Conservation (phyloP, 2,329 filamentous ascomycete genomes). For the Aspergillus sp. region DNA sequence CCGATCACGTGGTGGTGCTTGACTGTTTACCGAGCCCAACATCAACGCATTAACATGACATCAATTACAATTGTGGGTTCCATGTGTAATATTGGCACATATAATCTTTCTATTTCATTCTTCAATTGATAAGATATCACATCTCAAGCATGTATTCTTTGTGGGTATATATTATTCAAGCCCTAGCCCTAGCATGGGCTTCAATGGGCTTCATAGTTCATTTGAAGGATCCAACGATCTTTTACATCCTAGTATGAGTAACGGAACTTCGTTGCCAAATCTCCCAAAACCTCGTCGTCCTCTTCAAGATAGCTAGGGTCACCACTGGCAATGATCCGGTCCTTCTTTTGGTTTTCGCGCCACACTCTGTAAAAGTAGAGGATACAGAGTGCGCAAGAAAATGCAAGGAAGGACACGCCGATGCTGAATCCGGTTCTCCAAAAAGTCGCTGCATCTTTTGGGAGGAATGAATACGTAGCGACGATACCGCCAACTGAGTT, state of each 20-base stretch:
- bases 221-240: neutral
- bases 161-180: slow-evolving; percentile 7
- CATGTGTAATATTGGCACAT: neutral
- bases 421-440: slow-evolving; percentile 76
- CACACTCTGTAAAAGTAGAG: slow-evolving; percentile 38
- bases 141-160: slow-evolving; percentile 1
- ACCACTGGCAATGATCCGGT: slow-evolving; percentile 27
- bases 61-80: neutral
- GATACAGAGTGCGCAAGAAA: slow-evolving; percentile 59
- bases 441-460: slow-evolving; percentile 61
- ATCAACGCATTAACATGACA: slow-evolving; percentile 9
- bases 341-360: slow-evolving; percentile 42
- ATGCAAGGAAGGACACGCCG: slow-evolving; percentile 68
- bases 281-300: slow-evolving; percentile 39
- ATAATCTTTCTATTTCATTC: neutral
- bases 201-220: neutral
- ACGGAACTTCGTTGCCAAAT: slow-evolving; percentile 43
- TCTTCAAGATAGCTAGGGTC: slow-evolving; percentile 25
- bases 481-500: slow-evolving; percentile 69
- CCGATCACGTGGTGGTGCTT: neutral
- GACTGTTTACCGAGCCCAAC: slow-evolving; percentile 21
- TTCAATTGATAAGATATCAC: neutral
- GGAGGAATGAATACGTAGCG: slow-evolving; percentile 68
- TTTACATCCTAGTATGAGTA: slow-evolving; percentile 34
- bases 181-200: slow-evolving; percentile 14